phyloP scores from a whole-genome alignment of 805 yeast genomes.

The Candida gorgasii region DNA sequence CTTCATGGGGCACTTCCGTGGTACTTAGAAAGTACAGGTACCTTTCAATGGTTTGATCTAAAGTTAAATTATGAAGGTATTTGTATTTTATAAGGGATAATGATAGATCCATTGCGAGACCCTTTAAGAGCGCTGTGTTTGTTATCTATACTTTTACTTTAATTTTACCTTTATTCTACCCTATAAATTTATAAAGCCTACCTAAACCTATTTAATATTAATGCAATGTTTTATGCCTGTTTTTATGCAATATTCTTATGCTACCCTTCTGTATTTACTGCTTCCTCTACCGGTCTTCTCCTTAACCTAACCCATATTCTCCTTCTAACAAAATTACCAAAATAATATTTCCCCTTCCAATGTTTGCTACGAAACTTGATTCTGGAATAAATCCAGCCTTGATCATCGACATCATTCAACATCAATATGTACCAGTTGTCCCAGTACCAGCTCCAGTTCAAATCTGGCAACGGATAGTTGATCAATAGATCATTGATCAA shows the following conservation, averaged over 20 bases:
- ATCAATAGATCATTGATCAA: conserved; percentile 27
- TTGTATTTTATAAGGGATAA: conserved; percentile 2
- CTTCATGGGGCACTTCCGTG: background rate
- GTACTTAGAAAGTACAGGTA: conserved; percentile 1
- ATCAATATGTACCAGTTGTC: conserved; percentile 71
- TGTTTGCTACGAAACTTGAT: conserved; percentile 44
- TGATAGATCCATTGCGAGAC: conserved; percentile 6
- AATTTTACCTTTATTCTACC: background rate
- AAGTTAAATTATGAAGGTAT: background rate
- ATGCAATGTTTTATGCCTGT: too few relatives aligned
- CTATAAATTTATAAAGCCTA: background rate
- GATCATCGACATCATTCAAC: conserved; percentile 73
- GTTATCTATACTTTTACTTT: background rate
- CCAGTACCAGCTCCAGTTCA: conserved; percentile 70
- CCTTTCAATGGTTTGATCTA: conserved; percentile 3
- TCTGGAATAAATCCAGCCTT: conserved; percentile 78
- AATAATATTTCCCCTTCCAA: conserved; percentile 66
- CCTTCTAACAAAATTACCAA: conserved; percentile 65
- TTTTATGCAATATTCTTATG: background rate
- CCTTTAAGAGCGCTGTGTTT: background rate
- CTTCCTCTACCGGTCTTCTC: background rate
- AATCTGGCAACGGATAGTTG: conserved; percentile 54
- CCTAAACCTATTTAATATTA: too few relatives aligned
- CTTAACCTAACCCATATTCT: conserved; percentile 61
- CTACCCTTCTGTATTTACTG: background rate